A percentile compares a stretch with the other conserved stretches of the same genome.
phyloP scores from a whole-genome alignment of 345 rosid species.

The Eucalyptus cladocalyx region DNA sequence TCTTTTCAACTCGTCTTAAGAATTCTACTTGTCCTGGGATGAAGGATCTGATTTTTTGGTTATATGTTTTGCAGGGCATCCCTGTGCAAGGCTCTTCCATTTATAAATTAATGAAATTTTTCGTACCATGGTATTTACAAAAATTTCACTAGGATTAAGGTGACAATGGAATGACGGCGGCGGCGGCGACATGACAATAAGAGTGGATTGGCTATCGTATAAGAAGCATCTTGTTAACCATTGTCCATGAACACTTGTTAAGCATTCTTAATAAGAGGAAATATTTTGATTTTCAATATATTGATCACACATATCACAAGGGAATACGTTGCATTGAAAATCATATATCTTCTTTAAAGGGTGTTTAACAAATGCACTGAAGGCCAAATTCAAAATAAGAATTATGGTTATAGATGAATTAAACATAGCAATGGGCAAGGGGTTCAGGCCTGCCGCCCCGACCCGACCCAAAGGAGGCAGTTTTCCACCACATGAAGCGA shows the following conservation, averaged over 20 bases:
- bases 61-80: neutral
- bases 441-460: no score
- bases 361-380: neutral
- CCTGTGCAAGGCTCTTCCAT: neutral
- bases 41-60: neutral
- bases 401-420: neutral
- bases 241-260: no score
- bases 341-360: neutral
- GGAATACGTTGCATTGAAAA: no score
- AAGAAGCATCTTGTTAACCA: neutral
- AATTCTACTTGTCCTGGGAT: neutral
- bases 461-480: neutral
- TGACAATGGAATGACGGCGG: neutral
- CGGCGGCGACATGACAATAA: accelerated
- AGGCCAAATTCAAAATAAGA: neutral
- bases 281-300: neutral
- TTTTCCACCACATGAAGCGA: no score
- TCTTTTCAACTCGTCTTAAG: neutral
- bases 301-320: neutral
- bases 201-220: no score
- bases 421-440: no score
- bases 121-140: neutral
- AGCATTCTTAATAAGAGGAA: neutral
- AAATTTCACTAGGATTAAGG: neutral
- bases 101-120: neutral